Evolutionary conservation across 208 protist genomes (phyloP), one percentile per base, ranked within the genome.

Genomic region (Endotrypanum monterogeii): DNA sequence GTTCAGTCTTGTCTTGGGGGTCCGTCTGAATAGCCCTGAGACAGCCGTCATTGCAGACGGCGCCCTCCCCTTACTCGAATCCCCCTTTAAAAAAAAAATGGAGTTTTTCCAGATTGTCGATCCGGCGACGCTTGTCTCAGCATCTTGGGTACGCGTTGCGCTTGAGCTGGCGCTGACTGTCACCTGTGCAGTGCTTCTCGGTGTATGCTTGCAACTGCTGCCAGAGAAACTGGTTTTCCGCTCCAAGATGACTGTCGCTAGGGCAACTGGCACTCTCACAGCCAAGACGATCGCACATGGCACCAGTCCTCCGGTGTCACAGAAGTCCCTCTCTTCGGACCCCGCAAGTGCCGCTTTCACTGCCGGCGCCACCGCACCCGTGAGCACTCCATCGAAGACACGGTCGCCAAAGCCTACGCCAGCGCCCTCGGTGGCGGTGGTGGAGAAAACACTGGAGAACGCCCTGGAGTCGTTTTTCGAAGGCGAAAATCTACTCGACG

Each of bases 391-490:
- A 7, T 8, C 69, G 2, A 25, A 48, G 35, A 14, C 51, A 35
- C 46, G 16, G 37, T 20, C 61, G 32, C 60, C 69, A 54, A 28
- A 41, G 37, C 32, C 55, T 3, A 58, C 28, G 2, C 46, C 68
- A 55, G 35, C 52, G 8, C 6, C 32, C 23, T 48, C 32, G 25
- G 60, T 52, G 66, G 55, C 76, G 2, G 18, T 61, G 18, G 44
- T 55, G 11, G 28, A 78, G 25, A 57, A 51, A 57, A 71, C 78
- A 16, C 57, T 83, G 25, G 67, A 83, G 56, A 57, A 68, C 56
- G 78, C 62, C 11, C 78, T 86, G 16, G 82, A 86, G 32, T 80
- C 77, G n/a, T 86, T 86, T 46, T 86, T 86, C 51, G 74, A 82
- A 50, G 68, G 76, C 16, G 69, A 86, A 62, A 71, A 50, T 39